Conservation (phyloP, 208 protist species). For the Wallacemonas collosoma region DNA sequence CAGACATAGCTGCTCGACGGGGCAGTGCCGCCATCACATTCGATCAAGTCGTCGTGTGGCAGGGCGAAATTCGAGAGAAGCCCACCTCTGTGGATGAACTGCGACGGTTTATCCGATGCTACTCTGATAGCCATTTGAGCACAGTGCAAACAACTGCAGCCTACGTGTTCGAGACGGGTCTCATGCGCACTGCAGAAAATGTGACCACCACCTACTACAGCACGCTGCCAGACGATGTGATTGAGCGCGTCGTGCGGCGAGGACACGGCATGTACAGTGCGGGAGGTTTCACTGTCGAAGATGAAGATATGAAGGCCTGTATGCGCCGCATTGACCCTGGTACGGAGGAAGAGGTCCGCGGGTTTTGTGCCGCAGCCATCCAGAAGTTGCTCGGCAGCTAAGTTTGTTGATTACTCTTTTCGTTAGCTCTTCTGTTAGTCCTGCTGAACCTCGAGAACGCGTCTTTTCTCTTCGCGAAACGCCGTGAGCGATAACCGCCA, state of each 20-base stretch:
- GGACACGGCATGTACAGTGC: slow-evolving; percentile 53
- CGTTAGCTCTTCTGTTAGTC: neutral
- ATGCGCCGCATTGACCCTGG: slow-evolving; percentile 54
- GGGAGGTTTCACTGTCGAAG: slow-evolving; percentile 80
- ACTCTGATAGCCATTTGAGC: slow-evolving; percentile 55
- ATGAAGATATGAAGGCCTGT: slow-evolving; percentile 58
- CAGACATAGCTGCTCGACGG: slow-evolving; percentile 14
- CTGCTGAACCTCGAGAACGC: too few relatives aligned
- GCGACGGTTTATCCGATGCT: slow-evolving; percentile 52
- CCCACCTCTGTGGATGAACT: slow-evolving; percentile 51
- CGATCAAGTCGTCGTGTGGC: slow-evolving; percentile 85
- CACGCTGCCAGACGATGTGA: slow-evolving; percentile 38
- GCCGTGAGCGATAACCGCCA: too few relatives aligned
- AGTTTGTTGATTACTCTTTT: neutral
- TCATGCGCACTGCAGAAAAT: slow-evolving; percentile 32
- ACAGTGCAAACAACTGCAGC: slow-evolving; percentile 77
- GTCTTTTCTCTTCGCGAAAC: too few relatives aligned
- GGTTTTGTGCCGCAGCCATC: slow-evolving; percentile 38
- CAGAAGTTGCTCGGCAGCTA: slow-evolving; percentile 24
- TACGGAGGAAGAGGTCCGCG: slow-evolving; percentile 53
- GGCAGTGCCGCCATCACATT: slow-evolving; percentile 69
- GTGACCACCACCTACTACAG: slow-evolving; percentile 71
- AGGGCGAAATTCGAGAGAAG: slow-evolving; percentile 84
- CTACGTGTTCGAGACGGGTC: slow-evolving; percentile 34
- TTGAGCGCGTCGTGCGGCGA: slow-evolving; percentile 58